These are phyloP conservation scores for Haplosporangium sp. DNA, from an alignment of 371 early-diverging fungal species.

Conservation along the genomic window DNA sequence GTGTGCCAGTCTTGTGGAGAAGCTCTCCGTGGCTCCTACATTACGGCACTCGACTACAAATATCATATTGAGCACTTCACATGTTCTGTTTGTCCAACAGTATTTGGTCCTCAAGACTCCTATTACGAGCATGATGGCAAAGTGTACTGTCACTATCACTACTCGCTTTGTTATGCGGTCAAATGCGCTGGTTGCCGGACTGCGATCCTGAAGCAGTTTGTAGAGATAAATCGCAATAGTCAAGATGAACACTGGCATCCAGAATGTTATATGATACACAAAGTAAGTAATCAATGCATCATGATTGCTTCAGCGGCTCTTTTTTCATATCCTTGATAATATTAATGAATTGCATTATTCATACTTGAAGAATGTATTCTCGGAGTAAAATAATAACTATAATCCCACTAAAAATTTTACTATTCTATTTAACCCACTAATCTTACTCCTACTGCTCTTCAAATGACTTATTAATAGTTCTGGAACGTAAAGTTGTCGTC, in stretches of 20 bases:
- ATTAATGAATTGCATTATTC: neutral
- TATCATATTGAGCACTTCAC: slow-evolving; percentile 97
- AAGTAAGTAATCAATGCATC: slow-evolving; percentile 58
- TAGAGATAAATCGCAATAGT: slow-evolving; percentile 85
- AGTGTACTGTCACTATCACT: slow-evolving; percentile 93
- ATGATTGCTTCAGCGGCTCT: neutral
- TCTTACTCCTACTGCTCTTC: neutral
- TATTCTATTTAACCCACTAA: slow-evolving; percentile 1
- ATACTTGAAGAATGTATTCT: slow-evolving; percentile 3
- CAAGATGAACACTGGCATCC: slow-evolving; percentile 95
- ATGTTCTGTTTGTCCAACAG: slow-evolving; percentile 92
- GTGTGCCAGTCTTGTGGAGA: slow-evolving; percentile 93
- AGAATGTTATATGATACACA: slow-evolving; percentile 98
- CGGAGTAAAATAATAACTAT: slow-evolving; percentile 3
- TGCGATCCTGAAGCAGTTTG: slow-evolving; percentile 93
- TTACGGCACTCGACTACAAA: slow-evolving; percentile 91
- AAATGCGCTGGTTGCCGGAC: slow-evolving; percentile 94
- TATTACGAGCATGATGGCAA: slow-evolving; percentile 92
- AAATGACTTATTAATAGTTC: slow-evolving; percentile 61
- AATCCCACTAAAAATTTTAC: neutral
- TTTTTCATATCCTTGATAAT: neutral
- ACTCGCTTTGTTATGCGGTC: slow-evolving; percentile 84
- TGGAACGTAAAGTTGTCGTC: slow-evolving; percentile 79
- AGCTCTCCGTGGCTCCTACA: slow-evolving; percentile 92
- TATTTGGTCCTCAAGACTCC: slow-evolving; percentile 95